A percentile compares a stretch with the other conserved stretches of the same genome.
Conservation (phyloP, 495 filamentous ascomycete genomes). For the Rhypophila decipiens region DNA sequence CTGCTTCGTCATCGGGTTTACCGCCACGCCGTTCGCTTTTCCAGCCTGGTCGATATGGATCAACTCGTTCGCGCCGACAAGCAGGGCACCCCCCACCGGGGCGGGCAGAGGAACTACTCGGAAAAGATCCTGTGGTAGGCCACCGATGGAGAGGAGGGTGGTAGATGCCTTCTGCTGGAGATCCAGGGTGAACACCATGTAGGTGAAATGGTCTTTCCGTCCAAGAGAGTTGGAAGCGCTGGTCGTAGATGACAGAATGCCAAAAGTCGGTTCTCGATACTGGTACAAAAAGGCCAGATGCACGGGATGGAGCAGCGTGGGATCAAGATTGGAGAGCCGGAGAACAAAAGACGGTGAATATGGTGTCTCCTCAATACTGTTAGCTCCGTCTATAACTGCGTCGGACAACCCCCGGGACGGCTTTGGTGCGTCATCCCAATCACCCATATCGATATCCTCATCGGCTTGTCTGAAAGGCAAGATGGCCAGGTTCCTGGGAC, state of each 20-base stretch:
- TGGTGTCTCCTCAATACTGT: slow-evolving; percentile 57
- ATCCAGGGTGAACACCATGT: slow-evolving; percentile 92
- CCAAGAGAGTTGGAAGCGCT: slow-evolving; percentile 69
- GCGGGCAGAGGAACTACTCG: slow-evolving; percentile 76
- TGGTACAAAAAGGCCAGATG: slow-evolving; percentile 92
- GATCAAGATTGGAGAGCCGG: slow-evolving; percentile 78
- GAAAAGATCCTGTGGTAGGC: slow-evolving; percentile 84
- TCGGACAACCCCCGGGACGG: slow-evolving; percentile 37
- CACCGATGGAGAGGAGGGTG: slow-evolving; percentile 75
- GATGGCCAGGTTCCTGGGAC: slow-evolving; percentile 79
- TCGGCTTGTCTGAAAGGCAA: slow-evolving; percentile 87
- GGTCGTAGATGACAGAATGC: slow-evolving; percentile 73
- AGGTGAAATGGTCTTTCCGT: slow-evolving; percentile 77
- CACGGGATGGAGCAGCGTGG: slow-evolving; percentile 76
- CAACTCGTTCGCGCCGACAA: slow-evolving; percentile 83
- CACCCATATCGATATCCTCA: slow-evolving; percentile 81
- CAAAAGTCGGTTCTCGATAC: slow-evolving; percentile 96
- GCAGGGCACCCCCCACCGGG: slow-evolving; percentile 79
- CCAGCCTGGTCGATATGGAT: slow-evolving; percentile 96
- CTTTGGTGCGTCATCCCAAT: slow-evolving; percentile 67
- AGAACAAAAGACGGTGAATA: slow-evolving; percentile 90
- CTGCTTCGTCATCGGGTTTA: slow-evolving; percentile 80
- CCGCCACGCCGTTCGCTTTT: slow-evolving; percentile 87
- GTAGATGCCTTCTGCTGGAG: slow-evolving; percentile 91
- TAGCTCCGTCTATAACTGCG: slow-evolving; percentile 49